Percentiles rank a stretch among this genome's conserved stretches.
These are phyloP conservation scores for Ogataea ganodermae DNA, from an alignment of 805 yeast species.

Conservation along the genomic window DNA sequence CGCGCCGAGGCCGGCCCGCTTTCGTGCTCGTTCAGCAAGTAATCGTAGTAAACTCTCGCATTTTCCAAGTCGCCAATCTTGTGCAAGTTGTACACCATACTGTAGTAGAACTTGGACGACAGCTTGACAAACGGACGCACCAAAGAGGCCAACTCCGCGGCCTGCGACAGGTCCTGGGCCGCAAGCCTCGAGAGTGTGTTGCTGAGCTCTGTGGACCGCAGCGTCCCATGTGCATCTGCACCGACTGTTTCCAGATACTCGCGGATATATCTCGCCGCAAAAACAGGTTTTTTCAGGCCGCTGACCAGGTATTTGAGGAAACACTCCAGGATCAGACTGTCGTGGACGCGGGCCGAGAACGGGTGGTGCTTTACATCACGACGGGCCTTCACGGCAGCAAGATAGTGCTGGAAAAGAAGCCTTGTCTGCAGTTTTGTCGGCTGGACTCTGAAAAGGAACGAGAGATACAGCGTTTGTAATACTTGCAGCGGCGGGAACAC, in stretches of 20 bases:
- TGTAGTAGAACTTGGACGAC: slow-evolving; percentile 16
- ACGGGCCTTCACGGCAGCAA: background rate
- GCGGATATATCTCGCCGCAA: slow-evolving; percentile 16
- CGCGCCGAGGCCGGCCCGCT: slow-evolving; percentile 1
- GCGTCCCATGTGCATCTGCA: slow-evolving; percentile 3
- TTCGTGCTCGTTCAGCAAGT: slow-evolving; percentile 7
- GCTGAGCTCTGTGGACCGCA: slow-evolving; percentile 13
- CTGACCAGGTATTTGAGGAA: slow-evolving; percentile 20
- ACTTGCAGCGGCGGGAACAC: slow-evolving; percentile 10
- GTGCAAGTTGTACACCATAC: slow-evolving; percentile 20
- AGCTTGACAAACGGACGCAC: slow-evolving; percentile 9
- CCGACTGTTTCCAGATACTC: slow-evolving; percentile 1
- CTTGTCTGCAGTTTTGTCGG: slow-evolving; percentile 16
- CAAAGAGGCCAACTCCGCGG: slow-evolving; percentile 9
- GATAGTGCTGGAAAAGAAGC: slow-evolving; percentile 11
- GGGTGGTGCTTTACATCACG: slow-evolving; percentile 17
- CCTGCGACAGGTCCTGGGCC: slow-evolving; percentile 13
- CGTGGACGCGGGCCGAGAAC: slow-evolving; percentile 19
- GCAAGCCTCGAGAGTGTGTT: slow-evolving; percentile 15
- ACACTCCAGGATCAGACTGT: slow-evolving; percentile 19
- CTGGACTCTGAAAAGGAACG: slow-evolving; percentile 2
- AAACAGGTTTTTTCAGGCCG: slow-evolving; percentile 10
- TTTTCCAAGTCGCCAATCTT: slow-evolving; percentile 21
- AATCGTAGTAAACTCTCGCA: slow-evolving; percentile 21
- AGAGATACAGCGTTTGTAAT: slow-evolving; percentile 11